Conservation (phyloP, 306 rosid genomes). For the Vigna reflexopilosa region DNA sequence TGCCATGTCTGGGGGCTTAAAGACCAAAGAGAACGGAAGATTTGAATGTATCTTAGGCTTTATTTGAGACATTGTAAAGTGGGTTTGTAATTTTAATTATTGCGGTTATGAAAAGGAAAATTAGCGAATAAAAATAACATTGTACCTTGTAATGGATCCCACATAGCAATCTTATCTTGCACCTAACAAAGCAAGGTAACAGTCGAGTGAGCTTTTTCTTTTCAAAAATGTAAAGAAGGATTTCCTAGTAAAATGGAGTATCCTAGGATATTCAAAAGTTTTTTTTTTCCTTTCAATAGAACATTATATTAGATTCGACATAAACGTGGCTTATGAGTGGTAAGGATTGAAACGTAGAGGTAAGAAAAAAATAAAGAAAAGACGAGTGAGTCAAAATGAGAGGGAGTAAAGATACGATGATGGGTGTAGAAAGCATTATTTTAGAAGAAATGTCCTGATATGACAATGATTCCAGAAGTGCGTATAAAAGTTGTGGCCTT, state of each 20-base stretch:
- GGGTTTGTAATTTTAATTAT: neutral
- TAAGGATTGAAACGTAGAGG: neutral
- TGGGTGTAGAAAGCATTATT: neutral
- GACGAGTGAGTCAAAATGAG: neutral
- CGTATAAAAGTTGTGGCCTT: neutral
- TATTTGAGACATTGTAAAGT: neutral
- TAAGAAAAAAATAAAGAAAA: too few relatives aligned
- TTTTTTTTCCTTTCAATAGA: neutral
- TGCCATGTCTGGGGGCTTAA: neutral
- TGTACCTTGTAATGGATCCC: neutral
- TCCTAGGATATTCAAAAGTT: neutral
- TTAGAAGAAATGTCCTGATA: neutral
- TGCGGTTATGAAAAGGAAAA: neutral
- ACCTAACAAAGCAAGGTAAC: neutral
- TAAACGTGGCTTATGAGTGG: neutral
- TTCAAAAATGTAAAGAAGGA: constrained; percentile 4
- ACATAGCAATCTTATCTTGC: constrained; percentile 13
- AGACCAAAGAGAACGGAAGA: neutral
- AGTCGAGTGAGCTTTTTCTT: neutral
- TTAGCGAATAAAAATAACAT: neutral
- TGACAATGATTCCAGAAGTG: neutral
- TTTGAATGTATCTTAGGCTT: neutral
- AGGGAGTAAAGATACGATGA: neutral
- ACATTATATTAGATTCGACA: too few relatives aligned
- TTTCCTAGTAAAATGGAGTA: neutral